Conservation (phyloP, 1,284 basidiomycete species). For the Phylloboletellus chloephorus region DNA sequence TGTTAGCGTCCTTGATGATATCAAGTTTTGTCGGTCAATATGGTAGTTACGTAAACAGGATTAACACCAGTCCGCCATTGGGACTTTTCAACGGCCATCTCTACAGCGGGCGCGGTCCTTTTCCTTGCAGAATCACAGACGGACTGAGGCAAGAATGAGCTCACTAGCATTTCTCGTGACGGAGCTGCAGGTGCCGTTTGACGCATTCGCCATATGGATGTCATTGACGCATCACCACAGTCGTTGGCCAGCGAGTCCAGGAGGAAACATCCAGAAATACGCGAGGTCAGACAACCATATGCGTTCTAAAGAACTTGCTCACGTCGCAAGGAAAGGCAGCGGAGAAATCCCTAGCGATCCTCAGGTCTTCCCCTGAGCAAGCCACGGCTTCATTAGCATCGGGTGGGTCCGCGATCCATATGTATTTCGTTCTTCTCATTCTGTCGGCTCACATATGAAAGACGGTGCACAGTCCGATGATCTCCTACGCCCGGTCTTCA, state of each 20-base stretch:
- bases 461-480: slow-evolving; percentile 77
- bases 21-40: too few relatives aligned
- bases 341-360: slow-evolving; percentile 76
- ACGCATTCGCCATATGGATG: background rate
- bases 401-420: slow-evolving; percentile 40
- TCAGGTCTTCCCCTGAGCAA: slow-evolving; percentile 71
- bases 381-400: slow-evolving; percentile 56
- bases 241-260: slow-evolving; percentile 76
- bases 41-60: slow-evolving; percentile 8
- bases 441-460: slow-evolving; percentile 29
- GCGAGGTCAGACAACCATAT: slow-evolving; percentile 49
- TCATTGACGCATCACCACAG: slow-evolving; percentile 32
- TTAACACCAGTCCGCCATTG: background rate
- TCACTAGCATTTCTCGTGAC: slow-evolving; percentile 51
- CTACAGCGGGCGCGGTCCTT: background rate
- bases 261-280: slow-evolving; percentile 77
- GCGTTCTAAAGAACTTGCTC: background rate
- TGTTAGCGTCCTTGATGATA: too few relatives aligned
- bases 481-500: slow-evolving; percentile 84
- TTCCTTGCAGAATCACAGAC: background rate
- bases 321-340: slow-evolving; percentile 51
- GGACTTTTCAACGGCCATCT: background rate
- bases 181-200: slow-evolving; percentile 42
- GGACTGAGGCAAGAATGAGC: slow-evolving; percentile 36
- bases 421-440: background rate